Conservation (phyloP, 768 basidiomycete genomes). For the Leccinum obscurum region DNA sequence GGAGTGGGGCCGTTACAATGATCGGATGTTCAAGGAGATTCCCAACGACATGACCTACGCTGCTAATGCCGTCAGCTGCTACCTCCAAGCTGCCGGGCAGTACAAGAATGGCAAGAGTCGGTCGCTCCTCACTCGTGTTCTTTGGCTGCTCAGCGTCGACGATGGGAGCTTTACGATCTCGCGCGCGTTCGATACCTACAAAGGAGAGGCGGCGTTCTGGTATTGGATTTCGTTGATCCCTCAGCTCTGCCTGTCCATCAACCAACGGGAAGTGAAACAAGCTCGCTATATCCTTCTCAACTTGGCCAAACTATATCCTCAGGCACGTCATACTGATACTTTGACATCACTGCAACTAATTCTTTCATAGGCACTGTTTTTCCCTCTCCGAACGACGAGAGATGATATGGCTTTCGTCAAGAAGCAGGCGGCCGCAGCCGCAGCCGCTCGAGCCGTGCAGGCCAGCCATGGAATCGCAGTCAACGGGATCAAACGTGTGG, state of each 20-base stretch:
- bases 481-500: slow-evolving; percentile 33
- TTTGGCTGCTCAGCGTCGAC: slow-evolving; percentile 97
- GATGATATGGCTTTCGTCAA: slow-evolving; percentile 62
- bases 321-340: slow-evolving; percentile 50
- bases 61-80: slow-evolving; percentile 93
- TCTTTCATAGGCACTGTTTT: slow-evolving; percentile 80
- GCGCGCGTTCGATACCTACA: slow-evolving; percentile 89
- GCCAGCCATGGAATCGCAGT: slow-evolving; percentile 30
- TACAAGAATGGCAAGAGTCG: slow-evolving; percentile 94
- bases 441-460: slow-evolving; percentile 36
- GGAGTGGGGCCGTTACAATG: slow-evolving; percentile 95
- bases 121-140: slow-evolving; percentile 83
- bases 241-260: slow-evolving; percentile 86
- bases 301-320: slow-evolving; percentile 89
- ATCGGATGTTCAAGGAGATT: slow-evolving; percentile 87
- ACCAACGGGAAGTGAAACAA: slow-evolving; percentile 90
- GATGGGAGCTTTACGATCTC: slow-evolving; percentile 71
- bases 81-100: slow-evolving; percentile 93
- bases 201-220: slow-evolving; percentile 96
- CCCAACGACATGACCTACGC: slow-evolving; percentile 74
- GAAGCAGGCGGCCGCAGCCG: slow-evolving; percentile 41
- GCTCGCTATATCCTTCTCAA: slow-evolving; percentile 87
- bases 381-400: slow-evolving; percentile 82
- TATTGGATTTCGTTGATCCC: slow-evolving; percentile 99
- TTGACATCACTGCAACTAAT: slow-evolving; percentile 6